Evolutionary conservation across 2,329 filamentous ascomycete genomes (phyloP), one percentile per base, ranked within the genome.

Genomic region (Aspergillus intermedius): DNA sequence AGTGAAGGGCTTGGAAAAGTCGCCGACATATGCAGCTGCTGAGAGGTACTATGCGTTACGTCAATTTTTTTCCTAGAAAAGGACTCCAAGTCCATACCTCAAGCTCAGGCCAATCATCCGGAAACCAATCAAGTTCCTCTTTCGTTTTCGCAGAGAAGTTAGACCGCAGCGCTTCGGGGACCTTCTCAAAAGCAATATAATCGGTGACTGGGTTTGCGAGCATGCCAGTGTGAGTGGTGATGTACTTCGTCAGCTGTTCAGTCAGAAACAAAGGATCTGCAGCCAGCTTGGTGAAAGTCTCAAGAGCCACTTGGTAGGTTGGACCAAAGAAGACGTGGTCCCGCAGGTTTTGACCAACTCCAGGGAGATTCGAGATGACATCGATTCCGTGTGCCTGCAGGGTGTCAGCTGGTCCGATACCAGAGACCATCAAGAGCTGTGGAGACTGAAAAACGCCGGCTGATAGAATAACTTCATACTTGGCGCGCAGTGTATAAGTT

Each of bases 371-470:
- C 4, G 54, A 56, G 10, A 69, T 46, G 1, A 61, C 49, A 5
- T 59, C 47, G 42, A 68, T 67, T 2, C 46, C 51, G 28, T 61
- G 54, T 12, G 60, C 49, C 15, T 52, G 32, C 4, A 67, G 56
- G 4, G 48, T 50, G 13, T 52, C 48, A 0, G 46, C 47, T 1
- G 75, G 75, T 0, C 77, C 77, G 49, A 74, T 61, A 1, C 77
- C 77, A 39, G 74, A 77, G 3, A 77, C 68, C 66, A 78, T 76
- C 5, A 80, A 66, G 5, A 80, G 61, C 51, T 81, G 76, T 0
- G 79, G 78, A 0, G 76, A 74, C 56, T 79, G 77, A 58, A 77
- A 78, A 2, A 71, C 67, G 5, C 80, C 80, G 1, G 73, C 76
- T 0, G 77, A 71, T 2, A 82, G 49, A 37, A 74, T 72, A 2